These are phyloP conservation scores for Circinella minor DNA, from an alignment of 371 early-diverging fungal species.

Conservation along the genomic window DNA sequence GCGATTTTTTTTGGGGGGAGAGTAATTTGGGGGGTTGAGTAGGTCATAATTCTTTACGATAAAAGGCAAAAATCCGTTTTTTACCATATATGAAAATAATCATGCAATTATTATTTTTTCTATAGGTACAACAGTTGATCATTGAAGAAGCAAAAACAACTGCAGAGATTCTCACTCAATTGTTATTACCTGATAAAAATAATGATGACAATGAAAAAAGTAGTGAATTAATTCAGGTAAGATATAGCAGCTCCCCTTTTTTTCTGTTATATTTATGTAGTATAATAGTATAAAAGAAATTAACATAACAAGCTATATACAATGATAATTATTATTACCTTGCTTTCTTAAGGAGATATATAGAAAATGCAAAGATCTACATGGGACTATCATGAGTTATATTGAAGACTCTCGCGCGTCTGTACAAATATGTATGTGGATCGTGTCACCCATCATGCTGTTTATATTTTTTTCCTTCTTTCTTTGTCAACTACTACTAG, in stretches of 20 bases:
- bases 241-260: background rate
- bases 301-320: too few species aligned
- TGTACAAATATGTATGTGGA: conserved; percentile 12
- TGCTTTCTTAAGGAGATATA: conserved; percentile 6
- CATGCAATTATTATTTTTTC: background rate
- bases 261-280: background rate
- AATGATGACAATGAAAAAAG: background rate
- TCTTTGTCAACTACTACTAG: too few species aligned
- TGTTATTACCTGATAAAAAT: background rate
- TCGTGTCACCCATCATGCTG: conserved; percentile 9
- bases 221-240: conserved; percentile 1
- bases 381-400: conserved; percentile 14
- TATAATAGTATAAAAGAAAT: too few species aligned
- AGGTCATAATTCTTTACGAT: background rate
- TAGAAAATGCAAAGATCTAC: conserved; percentile 12
- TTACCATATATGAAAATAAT: too few species aligned
- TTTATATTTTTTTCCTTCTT: background rate
- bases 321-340: background rate
- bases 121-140: conserved; percentile 4
- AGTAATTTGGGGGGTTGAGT: background rate
- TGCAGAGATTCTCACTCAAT: conserved; percentile 2
- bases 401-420: background rate
- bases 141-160: conserved; percentile 1
- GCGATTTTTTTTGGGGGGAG: background rate
- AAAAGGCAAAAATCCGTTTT: conserved; percentile 2